phyloP scores from a whole-genome alignment of 2,329 filamentous ascomycete genomes.

The Acrocalymma vagum region DNA sequence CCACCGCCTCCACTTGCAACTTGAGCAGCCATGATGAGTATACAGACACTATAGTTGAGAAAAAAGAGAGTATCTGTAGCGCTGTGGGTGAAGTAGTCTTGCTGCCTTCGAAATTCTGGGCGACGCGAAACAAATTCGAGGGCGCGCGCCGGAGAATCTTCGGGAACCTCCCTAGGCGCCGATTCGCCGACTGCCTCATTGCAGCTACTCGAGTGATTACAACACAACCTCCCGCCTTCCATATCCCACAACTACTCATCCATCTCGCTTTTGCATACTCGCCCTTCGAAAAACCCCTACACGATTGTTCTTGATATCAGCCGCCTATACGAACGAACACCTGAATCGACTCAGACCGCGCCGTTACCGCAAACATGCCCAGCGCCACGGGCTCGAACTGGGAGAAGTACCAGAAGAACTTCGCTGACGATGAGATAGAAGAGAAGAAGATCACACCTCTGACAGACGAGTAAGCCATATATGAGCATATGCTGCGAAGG shows the following conservation, averaged over 20 bases:
- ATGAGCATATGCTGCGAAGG: neutral
- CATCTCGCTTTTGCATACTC: neutral
- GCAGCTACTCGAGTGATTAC: constrained; percentile 26
- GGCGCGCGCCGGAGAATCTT: constrained; percentile 25
- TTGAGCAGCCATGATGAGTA: constrained; percentile 44
- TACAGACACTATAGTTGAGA: too few species aligned
- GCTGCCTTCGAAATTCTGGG: constrained; percentile 33
- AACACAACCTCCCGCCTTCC: constrained; percentile 17
- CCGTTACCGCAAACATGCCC: constrained; percentile 69
- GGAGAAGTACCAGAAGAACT: constrained; percentile 99
- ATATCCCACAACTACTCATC: constrained; percentile 8
- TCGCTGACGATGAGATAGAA: constrained; percentile 93
- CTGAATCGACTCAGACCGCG: constrained; percentile 13
- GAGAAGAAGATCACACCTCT: constrained; percentile 99
- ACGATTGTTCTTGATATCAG: constrained; percentile 2
- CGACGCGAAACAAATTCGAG: constrained; percentile 36
- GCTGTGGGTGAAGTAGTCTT: constrained; percentile 28
- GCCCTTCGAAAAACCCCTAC: neutral
- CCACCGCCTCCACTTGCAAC: constrained; percentile 51
- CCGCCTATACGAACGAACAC: constrained; percentile 6
- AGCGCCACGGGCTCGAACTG: constrained; percentile 92
- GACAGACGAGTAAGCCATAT: constrained; percentile 82
- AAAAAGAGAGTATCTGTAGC: constrained; percentile 31
- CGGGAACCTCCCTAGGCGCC: constrained; percentile 24
- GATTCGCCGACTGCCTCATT: constrained; percentile 30